phyloP scores from a whole-genome alignment of 75 land plant species.

The Pseudotsuga menziesii region DNA sequence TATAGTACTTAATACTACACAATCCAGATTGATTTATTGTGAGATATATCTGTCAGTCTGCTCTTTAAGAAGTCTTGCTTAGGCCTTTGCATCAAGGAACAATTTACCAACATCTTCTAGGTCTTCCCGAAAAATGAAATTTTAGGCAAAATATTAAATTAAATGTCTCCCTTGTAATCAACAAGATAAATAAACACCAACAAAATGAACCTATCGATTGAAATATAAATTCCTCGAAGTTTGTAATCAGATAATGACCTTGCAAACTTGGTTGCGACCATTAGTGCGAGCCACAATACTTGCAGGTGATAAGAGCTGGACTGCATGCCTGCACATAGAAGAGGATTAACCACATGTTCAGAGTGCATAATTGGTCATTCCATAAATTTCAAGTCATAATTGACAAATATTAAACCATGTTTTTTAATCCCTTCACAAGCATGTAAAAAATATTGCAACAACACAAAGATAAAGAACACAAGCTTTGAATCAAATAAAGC shows the following conservation, averaged over 20 bases:
- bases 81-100: slow-evolving; percentile 94
- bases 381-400: neutral
- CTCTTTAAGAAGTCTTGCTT: slow-evolving; percentile 89
- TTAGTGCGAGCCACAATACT: slow-evolving; percentile 84
- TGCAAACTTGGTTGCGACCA: slow-evolving; percentile 85
- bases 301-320: slow-evolving; percentile 92
- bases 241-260: slow-evolving; percentile 38
- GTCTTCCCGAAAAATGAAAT: slow-evolving; percentile 56
- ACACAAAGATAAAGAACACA: neutral
- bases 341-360: neutral
- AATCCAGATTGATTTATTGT: slow-evolving; percentile 18
- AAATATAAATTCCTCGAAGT: neutral
- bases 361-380: neutral
- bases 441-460: neutral
- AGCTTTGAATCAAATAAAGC: neutral
- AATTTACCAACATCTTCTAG: slow-evolving; percentile 67
- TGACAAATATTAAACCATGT: neutral
- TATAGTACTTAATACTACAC: neutral
- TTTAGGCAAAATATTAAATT: slow-evolving; percentile 10
- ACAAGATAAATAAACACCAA: neutral
- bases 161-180: neutral
- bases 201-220: neutral
- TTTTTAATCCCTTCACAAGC: neutral
- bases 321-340: slow-evolving; percentile 66
- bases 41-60: slow-evolving; percentile 88